Percentiles rank a stretch among this genome's conserved stretches.
Evolutionary conservation across 2,329 filamentous ascomycete species (phyloP).

Genomic region (Talaromyces rugulosus): DNA sequence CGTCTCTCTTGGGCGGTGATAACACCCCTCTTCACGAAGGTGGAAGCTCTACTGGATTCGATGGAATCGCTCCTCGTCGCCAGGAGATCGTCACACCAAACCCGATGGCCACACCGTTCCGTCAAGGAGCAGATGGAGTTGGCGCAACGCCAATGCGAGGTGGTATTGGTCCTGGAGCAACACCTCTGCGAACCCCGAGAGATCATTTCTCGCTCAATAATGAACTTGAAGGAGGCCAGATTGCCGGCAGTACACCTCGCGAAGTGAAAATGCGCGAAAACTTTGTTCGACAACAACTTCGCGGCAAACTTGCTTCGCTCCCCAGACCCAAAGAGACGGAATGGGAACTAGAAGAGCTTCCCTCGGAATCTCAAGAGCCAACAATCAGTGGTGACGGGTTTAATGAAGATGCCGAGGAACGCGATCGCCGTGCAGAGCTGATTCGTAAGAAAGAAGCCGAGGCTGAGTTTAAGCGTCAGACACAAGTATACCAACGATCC

Average conservation of each 20-base stretch:
- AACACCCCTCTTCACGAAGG: conserved; percentile 87
- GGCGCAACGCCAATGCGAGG: conserved; percentile 61
- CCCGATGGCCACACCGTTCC: conserved; percentile 84
- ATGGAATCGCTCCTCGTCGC: conserved; percentile 74
- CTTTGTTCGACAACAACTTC: conserved; percentile 64
- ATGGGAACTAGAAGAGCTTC: conserved; percentile 83
- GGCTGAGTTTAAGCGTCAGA: conserved; percentile 74
- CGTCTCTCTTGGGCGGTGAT: conserved; percentile 86
- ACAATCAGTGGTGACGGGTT: conserved; percentile 47
- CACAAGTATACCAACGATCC: conserved; percentile 82
- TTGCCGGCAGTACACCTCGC: conserved; percentile 69
- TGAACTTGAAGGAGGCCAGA: conserved; percentile 55
- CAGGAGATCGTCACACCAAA: conserved; percentile 89
- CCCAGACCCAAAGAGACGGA: conserved; percentile 91
- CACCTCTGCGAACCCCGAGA: conserved; percentile 80
- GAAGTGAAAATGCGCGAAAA: conserved; percentile 70
- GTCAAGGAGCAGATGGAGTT: conserved; percentile 56
- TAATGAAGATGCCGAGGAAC: conserved; percentile 68
- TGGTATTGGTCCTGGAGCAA: conserved; percentile 66
- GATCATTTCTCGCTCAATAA: conserved; percentile 83
- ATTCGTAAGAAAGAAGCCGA: conserved; percentile 60
- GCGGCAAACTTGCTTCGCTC: conserved; percentile 63
- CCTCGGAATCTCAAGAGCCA: conserved; percentile 70
- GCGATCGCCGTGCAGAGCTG: conserved; percentile 65
- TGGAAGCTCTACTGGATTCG: conserved; percentile 77